phyloP scores from a whole-genome alignment of 306 rosid genomes.

The Carpinus viminea region DNA sequence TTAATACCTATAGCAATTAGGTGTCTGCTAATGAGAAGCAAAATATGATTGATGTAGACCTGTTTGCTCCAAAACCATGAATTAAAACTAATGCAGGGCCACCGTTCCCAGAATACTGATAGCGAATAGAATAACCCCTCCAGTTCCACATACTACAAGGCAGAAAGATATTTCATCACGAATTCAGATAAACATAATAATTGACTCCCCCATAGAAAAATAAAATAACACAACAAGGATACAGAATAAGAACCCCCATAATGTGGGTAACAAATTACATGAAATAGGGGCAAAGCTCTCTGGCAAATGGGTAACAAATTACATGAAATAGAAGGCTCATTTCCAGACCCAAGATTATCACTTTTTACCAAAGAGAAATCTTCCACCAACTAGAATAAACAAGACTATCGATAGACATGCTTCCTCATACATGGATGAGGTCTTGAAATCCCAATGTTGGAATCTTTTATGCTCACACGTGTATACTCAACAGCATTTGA shows the following conservation, averaged over 20 bases:
- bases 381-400: not conserved
- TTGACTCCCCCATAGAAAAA: not conserved
- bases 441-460: not conserved
- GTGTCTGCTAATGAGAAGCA: slow-evolving; percentile 50
- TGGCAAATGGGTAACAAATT: not conserved
- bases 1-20: slow-evolving; percentile 40
- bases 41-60: slow-evolving; percentile 52
- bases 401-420: not conserved
- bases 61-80: slow-evolving; percentile 99
- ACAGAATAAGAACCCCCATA: not conserved
- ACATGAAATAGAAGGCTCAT: not conserved
- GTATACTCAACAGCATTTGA: no score
- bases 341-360: not conserved
- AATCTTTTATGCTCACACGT: no score
- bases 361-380: not conserved
- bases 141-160: slow-evolving; percentile 73
- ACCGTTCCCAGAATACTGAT: slow-evolving; percentile 63
- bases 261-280: not conserved
- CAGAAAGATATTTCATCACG: not conserved
- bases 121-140: slow-evolving; percentile 84
- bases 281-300: not conserved
- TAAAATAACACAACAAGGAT: not conserved
- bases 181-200: not conserved
- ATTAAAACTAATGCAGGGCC: slow-evolving; percentile 83
- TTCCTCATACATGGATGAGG: not conserved